Conservation (phyloP, 2,329 filamentous ascomycete genomes). For the Lecanicillium sp. region DNA sequence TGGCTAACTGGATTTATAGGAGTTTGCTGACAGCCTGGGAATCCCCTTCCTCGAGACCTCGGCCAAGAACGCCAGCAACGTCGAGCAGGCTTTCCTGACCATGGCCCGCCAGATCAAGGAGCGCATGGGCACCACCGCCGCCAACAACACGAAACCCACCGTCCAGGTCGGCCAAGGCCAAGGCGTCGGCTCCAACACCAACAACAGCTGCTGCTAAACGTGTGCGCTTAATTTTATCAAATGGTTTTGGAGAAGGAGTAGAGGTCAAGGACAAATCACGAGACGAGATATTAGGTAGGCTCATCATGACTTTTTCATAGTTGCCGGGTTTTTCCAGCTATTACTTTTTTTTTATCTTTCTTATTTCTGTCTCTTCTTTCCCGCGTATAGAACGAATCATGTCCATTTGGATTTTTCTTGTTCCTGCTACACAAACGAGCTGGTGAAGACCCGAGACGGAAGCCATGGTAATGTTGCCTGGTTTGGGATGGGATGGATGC, state of each 20-base stretch:
- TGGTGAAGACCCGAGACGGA: too few relatives aligned
- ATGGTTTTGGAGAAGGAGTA: constrained; percentile 8
- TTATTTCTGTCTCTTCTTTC: constrained; percentile 6
- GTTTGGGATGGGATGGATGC: too few relatives aligned
- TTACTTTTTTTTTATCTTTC: neutral
- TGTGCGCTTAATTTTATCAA: constrained; percentile 1
- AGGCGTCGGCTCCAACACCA: constrained; percentile 81
- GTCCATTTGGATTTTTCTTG: constrained; percentile 13
- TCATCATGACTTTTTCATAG: constrained; percentile 7
- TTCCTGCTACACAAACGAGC: neutral
- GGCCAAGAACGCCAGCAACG: constrained; percentile 98
- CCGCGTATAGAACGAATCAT: constrained; percentile 11
- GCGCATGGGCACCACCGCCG: constrained; percentile 93
- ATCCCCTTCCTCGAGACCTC: constrained; percentile 99
- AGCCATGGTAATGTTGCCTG: too few relatives aligned
- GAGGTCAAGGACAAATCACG: constrained; percentile 1
- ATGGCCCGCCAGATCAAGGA: constrained; percentile 99
- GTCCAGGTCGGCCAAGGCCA: constrained; percentile 94
- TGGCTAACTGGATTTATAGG: constrained; percentile 44
- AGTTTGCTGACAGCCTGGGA: constrained; percentile 96
- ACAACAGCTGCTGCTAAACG: constrained; percentile 81
- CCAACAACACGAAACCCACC: constrained; percentile 96
- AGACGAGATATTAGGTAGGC: neutral
- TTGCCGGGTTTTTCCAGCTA: constrained; percentile 5
- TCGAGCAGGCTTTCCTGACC: constrained; percentile 98